Percentiles rank a stretch among this genome's conserved stretches.
Conservation (phyloP, 495 filamentous ascomycete genomes). For the Penicillium arizonense region DNA sequence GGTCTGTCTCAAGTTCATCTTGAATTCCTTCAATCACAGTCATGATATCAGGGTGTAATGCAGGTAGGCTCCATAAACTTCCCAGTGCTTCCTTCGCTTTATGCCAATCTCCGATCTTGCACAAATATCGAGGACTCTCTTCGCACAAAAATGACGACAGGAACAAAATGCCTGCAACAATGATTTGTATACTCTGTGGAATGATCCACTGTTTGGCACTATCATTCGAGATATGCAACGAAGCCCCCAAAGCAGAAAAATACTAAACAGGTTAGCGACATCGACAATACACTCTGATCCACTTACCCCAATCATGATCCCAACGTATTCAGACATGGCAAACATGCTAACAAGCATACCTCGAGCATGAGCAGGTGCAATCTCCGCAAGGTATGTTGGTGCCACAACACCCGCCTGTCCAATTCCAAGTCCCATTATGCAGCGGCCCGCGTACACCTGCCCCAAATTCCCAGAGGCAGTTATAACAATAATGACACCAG, state of each 20-base stretch:
- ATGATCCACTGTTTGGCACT: slow-evolving; percentile 50
- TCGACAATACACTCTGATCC: no score
- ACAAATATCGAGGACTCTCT: slow-evolving; percentile 59
- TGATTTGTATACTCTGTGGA: slow-evolving; percentile 58
- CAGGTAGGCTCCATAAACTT: slow-evolving; percentile 48
- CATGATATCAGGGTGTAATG: slow-evolving; percentile 48
- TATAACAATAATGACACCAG: slow-evolving; percentile 59
- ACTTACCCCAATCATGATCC: slow-evolving; percentile 50
- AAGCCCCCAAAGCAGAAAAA: slow-evolving; percentile 47
- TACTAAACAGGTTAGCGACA: slow-evolving; percentile 15
- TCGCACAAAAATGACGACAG: slow-evolving; percentile 48
- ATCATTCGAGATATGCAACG: slow-evolving; percentile 48
- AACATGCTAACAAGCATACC: slow-evolving; percentile 58
- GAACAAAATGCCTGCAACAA: slow-evolving; percentile 56
- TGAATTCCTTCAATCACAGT: slow-evolving; percentile 51
- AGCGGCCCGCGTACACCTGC: slow-evolving; percentile 57
- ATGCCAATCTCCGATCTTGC: slow-evolving; percentile 40
- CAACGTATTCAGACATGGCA: slow-evolving; percentile 60
- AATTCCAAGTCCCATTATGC: slow-evolving; percentile 60
- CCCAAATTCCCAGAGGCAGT: slow-evolving; percentile 50
- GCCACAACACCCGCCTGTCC: slow-evolving; percentile 59
- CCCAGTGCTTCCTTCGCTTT: slow-evolving; percentile 42
- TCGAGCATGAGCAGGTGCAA: slow-evolving; percentile 51
- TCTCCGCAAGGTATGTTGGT: slow-evolving; percentile 58
- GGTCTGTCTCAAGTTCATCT: slow-evolving; percentile 46